Base-by-base conservation (phyloP, 345 rosid genomes). In the Eucalyptus virginea region DNA sequence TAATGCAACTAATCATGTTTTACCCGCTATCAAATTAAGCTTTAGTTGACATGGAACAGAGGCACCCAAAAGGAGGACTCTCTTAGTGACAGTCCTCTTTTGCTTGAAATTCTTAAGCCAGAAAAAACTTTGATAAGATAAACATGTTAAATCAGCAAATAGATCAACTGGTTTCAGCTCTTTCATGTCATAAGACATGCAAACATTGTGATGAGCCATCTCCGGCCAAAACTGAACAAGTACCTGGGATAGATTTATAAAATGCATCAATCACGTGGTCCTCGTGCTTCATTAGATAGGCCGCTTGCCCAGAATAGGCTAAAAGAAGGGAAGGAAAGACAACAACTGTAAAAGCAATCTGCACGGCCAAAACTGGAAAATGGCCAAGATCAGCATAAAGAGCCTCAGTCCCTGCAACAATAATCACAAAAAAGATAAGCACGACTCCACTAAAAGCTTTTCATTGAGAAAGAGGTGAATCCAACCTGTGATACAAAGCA, bases 221-320 rank as follows among this genome's bases (percentile, higher is more conserved):
- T 52, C 50, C 52, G 65, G 94, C 88, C 88, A 77, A 77, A 77
- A 40, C 85, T 77, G 47, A 77, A 77, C 47, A 77, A 21, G 28
- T 40, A 96, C 99, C 92, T 37, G 99, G 99, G 77, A 98, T 98
- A 87, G 99, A 98, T 65, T 94, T 95, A 90, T 96, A 98, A 92
- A 98, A 98, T 15, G 93, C 96, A 89, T 98, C 98, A 19, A 37
- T 37, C 48, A 93, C 95, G 89, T 96, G 97, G 4, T 94, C 95
- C 51, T 4, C 87, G 88, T 97, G 72, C 19, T 90, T 90, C 94
- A 95, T 89, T 89, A 98, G 98, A 91, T 97, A 98, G n/a, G 99
- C 98, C 85, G 99, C 99, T 92, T 98, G 99, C 89, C 99, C 99
- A 26, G 96, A 91, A 89, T 98, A 98, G 37, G 99, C 98, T 89